These are phyloP conservation scores for Tribonema minus DNA, from an alignment of 108 stramenopile species.

Conservation along the genomic window DNA sequence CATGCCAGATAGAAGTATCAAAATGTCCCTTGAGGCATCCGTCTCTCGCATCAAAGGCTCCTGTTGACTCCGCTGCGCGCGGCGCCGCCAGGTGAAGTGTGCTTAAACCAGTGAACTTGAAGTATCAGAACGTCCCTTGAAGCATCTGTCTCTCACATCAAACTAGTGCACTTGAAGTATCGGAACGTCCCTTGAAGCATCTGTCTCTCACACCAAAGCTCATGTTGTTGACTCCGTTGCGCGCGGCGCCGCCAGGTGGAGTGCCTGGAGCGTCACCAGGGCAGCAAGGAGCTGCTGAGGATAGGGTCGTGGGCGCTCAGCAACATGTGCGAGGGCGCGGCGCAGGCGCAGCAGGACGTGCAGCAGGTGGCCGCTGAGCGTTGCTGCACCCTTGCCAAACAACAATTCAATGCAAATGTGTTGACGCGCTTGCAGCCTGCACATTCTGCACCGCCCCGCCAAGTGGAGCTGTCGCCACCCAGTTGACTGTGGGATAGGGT, in stretches of 20 bases:
- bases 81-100: conserved; percentile 39
- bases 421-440: too few relatives aligned
- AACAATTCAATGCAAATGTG: background rate
- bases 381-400: background rate
- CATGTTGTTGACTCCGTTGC: background rate
- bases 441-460: too few relatives aligned
- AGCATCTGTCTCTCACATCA: too few relatives aligned
- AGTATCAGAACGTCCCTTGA: too few relatives aligned
- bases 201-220: too few relatives aligned
- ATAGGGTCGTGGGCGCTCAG: conserved; percentile 49
- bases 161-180: too few relatives aligned
- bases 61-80: background rate
- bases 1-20: too few relatives aligned
- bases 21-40: too few relatives aligned
- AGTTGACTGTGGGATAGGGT: background rate
- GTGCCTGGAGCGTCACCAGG: conserved; percentile 37
- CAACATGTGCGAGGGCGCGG: conserved; percentile 51
- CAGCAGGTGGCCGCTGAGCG: background rate
- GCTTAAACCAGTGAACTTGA: too few relatives aligned
- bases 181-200: too few relatives aligned
- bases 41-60: too few relatives aligned
- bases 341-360: conserved; percentile 43
- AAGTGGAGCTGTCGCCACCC: too few relatives aligned
- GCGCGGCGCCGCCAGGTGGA: conserved; percentile 30
- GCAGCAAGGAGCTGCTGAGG: conserved; percentile 27